A percentile compares a stretch with the other conserved stretches of the same genome.
These are phyloP conservation scores for Alternaria hordeiaustralica DNA, from an alignment of 2,329 filamentous ascomycete genomes.

Conservation along the genomic window DNA sequence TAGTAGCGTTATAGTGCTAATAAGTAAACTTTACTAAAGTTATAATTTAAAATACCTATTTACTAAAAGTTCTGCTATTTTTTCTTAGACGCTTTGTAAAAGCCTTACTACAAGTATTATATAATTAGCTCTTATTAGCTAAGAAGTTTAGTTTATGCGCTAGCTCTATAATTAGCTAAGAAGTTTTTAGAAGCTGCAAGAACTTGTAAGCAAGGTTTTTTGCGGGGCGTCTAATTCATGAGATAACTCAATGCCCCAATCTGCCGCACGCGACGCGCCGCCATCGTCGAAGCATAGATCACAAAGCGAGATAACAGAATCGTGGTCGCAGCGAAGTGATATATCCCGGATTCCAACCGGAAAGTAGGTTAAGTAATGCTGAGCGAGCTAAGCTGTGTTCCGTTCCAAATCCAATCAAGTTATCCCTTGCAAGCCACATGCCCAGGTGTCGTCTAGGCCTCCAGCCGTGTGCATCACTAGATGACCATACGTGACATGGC, in stretches of 20 bases:
- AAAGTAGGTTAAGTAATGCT: neutral
- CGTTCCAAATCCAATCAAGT: constrained; percentile 6
- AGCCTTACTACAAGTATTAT: neutral
- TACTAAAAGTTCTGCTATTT: neutral
- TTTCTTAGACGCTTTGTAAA: neutral
- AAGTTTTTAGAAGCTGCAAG: neutral
- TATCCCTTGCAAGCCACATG: neutral
- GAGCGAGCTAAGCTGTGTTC: neutral
- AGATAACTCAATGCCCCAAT: neutral
- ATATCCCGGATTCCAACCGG: too few relatives aligned
- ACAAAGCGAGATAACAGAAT: too few relatives aligned
- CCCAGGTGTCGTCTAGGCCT: neutral
- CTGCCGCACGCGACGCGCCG: neutral
- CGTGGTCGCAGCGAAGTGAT: neutral
- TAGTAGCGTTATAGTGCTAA: neutral
- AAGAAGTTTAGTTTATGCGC: neutral
- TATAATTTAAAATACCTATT: neutral
- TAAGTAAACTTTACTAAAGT: neutral
- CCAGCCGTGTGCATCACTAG: neutral
- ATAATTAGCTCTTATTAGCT: neutral
- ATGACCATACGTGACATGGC: neutral
- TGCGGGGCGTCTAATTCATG: too few relatives aligned
- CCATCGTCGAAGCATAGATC: neutral
- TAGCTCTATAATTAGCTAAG: neutral
- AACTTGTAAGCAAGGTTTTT: too few relatives aligned